phyloP scores from a whole-genome alignment of 257 asterid species.

The Solanum bulbocastanum region DNA sequence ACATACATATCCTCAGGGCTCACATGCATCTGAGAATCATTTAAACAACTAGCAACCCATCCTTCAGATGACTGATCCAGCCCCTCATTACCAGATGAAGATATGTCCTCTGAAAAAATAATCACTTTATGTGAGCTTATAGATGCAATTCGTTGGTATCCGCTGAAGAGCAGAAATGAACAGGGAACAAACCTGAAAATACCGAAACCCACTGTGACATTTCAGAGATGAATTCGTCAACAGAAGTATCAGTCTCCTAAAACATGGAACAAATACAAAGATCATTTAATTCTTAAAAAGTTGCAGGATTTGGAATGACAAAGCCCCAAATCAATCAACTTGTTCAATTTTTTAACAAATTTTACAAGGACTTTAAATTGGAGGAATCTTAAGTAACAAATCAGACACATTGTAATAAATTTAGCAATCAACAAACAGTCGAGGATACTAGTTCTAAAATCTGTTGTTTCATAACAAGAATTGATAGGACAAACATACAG shows the following conservation, averaged over 20 bases:
- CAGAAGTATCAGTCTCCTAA: conserved; percentile 25
- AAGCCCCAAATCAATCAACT: not conserved
- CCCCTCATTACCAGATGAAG: conserved; percentile 29
- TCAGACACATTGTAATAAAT: not conserved
- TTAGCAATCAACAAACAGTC: not conserved
- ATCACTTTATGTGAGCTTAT: not conserved
- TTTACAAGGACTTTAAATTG: not conserved
- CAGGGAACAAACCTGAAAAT: conserved; percentile 25
- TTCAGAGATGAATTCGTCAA: conserved; percentile 14
- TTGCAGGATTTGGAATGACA: not conserved
- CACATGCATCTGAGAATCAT: conserved; percentile 32
- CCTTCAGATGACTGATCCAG: conserved; percentile 72
- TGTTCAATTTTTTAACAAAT: not conserved
- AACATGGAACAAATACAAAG: not conserved
- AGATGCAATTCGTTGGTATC: not conserved
- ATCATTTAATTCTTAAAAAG: not conserved
- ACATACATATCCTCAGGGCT: conserved; percentile 51
- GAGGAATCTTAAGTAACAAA: not conserved
- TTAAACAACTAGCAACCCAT: conserved; percentile 75
- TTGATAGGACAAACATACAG: not conserved
- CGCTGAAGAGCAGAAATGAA: not conserved
- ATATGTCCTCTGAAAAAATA: conserved; percentile 8
- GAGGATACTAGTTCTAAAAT: not conserved
- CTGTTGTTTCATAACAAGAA: not conserved
- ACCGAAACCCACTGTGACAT: conserved; percentile 33